phyloP scores from a whole-genome alignment of 164 flowering plant genomes.

The Piper betle region DNA sequence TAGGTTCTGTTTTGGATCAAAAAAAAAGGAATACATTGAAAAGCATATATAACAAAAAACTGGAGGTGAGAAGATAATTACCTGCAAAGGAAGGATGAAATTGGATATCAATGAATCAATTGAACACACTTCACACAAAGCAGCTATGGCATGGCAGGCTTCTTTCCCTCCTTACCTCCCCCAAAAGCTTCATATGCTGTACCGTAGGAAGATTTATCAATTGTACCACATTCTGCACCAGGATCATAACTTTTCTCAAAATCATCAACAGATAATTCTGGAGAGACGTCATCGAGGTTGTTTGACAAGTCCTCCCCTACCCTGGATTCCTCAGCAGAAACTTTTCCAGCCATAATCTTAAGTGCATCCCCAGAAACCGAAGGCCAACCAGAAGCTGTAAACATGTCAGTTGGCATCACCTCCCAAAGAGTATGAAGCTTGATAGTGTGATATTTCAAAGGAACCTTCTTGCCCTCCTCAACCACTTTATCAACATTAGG shows the following conservation, averaged over 20 bases:
- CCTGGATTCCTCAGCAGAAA: constrained; percentile 50
- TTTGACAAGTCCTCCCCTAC: constrained; percentile 17
- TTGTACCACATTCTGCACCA: constrained; percentile 1
- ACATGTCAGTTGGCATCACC: constrained; percentile 39
- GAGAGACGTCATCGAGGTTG: constrained; percentile 12
- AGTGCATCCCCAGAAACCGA: constrained; percentile 69
- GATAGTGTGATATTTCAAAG: constrained; percentile 56
- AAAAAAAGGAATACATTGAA: too few relatives aligned
- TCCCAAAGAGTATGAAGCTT: constrained; percentile 28
- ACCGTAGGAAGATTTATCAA: constrained; percentile 54
- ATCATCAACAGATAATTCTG: constrained; percentile 5
- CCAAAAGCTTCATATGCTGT: constrained; percentile 59
- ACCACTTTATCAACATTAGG: constrained; percentile 63
- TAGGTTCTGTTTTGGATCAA: background rate
- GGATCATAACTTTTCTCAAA: constrained; percentile 2
- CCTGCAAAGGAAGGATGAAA: constrained; percentile 93
- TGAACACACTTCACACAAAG: constrained; percentile 84
- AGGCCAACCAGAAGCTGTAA: constrained; percentile 85
- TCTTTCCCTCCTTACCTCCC: constrained; percentile 41
- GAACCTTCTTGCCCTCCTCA: constrained; percentile 72
- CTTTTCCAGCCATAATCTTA: constrained; percentile 68
- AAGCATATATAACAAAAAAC: background rate
- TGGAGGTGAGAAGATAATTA: constrained; percentile 4
- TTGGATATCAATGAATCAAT: constrained; percentile 91
- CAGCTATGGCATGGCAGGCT: constrained; percentile 96